These are phyloP conservation scores for Colletotrichum phormii DNA, from an alignment of 2,329 filamentous ascomycete species.

Conservation along the genomic window DNA sequence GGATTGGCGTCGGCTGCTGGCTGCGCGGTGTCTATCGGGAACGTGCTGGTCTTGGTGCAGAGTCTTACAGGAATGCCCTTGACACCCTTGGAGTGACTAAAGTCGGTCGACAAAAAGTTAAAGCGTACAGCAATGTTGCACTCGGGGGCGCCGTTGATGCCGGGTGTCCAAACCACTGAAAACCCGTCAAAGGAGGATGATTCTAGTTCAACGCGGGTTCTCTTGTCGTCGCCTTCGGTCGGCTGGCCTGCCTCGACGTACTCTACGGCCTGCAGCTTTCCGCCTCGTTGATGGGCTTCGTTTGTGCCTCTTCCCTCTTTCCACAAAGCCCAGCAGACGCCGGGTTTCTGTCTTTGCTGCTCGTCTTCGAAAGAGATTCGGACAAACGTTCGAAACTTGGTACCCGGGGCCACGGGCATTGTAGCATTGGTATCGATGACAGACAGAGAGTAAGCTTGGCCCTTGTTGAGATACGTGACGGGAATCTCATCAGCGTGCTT, in stretches of 20 bases:
- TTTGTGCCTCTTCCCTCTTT: conserved; percentile 97
- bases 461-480: conserved; percentile 98
- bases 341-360: conserved; percentile 86
- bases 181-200: conserved; percentile 92
- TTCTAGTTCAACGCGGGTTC: conserved; percentile 77
- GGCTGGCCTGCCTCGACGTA: conserved; percentile 79
- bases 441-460: conserved; percentile 90
- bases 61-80: conserved; percentile 96
- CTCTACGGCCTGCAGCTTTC: conserved; percentile 93
- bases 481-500: conserved; percentile 91
- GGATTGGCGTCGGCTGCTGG: conserved; percentile 57
- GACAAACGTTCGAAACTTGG: conserved; percentile 88
- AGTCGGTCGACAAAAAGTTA: conserved; percentile 98
- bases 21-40: conserved; percentile 65
- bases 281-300: conserved; percentile 93
- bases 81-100: conserved; percentile 98
- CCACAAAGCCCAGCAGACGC: conserved; percentile 88
- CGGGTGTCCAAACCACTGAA: conserved; percentile 88
- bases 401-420: conserved; percentile 67
- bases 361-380: conserved; percentile 98
- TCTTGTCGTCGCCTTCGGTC: conserved; percentile 72
- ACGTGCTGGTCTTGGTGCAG: conserved; percentile 86
- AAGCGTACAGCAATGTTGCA: conserved; percentile 93
- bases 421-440: conserved; percentile 81
- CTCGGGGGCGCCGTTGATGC: conserved; percentile 74